These are phyloP conservation scores for Platanthera zijinensis DNA, from an alignment of 106 monocot species.

Conservation along the genomic window DNA sequence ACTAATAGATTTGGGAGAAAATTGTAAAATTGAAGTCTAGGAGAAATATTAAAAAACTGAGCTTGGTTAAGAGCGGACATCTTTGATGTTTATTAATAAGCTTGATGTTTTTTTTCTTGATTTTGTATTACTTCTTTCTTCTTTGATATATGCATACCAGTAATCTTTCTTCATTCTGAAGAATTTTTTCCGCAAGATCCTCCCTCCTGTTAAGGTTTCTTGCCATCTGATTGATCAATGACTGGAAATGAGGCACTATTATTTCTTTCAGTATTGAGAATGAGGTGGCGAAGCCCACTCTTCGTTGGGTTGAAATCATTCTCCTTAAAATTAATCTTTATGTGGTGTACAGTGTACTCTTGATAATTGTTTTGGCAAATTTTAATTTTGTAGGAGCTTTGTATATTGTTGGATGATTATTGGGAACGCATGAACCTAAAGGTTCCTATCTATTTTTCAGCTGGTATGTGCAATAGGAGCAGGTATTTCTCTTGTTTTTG, in stretches of 20 bases:
- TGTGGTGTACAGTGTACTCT: neutral
- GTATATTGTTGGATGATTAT: conserved; percentile 89
- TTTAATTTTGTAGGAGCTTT: conserved; percentile 56
- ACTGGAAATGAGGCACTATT: neutral
- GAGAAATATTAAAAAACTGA: neutral
- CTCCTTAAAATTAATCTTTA: neutral
- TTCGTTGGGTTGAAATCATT: neutral
- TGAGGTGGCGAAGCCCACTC: neutral
- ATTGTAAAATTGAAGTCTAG: neutral
- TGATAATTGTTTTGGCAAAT: neutral
- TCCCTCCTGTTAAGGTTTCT: neutral
- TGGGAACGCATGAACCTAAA: conserved; percentile 95
- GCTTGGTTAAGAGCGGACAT: too few relatives aligned
- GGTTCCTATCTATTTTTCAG: conserved; percentile 91
- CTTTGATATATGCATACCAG: neutral
- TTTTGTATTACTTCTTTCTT: neutral
- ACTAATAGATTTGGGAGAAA: neutral
- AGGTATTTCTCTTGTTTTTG: neutral
- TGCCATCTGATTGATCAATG: neutral
- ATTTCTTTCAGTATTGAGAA: neutral
- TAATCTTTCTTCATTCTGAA: neutral
- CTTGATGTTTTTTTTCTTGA: neutral
- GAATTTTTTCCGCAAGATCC: neutral
- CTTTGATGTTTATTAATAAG: too few relatives aligned
- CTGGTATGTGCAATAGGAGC: conserved; percentile 37